These are phyloP conservation scores for Neonectria sp. DNA, from an alignment of 2,329 filamentous ascomycete genomes.

Conservation along the genomic window DNA sequence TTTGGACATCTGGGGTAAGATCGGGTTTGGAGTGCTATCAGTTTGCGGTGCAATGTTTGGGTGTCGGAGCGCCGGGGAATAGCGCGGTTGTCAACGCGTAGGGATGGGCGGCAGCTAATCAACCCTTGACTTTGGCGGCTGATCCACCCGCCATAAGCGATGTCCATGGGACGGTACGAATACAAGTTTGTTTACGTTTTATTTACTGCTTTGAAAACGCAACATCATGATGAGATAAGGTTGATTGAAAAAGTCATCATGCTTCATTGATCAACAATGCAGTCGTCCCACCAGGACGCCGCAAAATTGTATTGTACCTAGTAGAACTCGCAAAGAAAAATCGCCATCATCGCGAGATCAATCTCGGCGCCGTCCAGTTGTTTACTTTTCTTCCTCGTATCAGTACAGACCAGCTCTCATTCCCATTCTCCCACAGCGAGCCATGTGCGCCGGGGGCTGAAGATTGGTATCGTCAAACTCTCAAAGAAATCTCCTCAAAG, in stretches of 20 bases:
- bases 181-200: too few species aligned
- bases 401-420: background rate
- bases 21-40: background rate
- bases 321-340: conserved; percentile 23
- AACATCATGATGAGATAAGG: too few species aligned
- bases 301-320: conserved; percentile 22
- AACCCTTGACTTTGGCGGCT: background rate
- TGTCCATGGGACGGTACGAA: too few species aligned
- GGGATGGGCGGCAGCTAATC: conserved; percentile 1
- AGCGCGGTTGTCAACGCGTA: background rate
- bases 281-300: conserved; percentile 22
- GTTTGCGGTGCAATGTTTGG: background rate
- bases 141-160: background rate
- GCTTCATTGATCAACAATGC: conserved; percentile 24
- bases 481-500: conserved; percentile 27
- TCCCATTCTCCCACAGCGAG: conserved; percentile 15
- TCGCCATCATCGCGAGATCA: conserved; percentile 21
- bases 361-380: conserved; percentile 22
- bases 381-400: conserved; percentile 15
- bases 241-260: background rate
- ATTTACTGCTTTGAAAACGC: too few species aligned
- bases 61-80: background rate
- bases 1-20: conserved; percentile 21
- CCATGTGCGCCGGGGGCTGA: conserved; percentile 28
- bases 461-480: conserved; percentile 41